Conservation (phyloP, 2,329 filamentous ascomycete genomes). For the Xylaria digitata region DNA sequence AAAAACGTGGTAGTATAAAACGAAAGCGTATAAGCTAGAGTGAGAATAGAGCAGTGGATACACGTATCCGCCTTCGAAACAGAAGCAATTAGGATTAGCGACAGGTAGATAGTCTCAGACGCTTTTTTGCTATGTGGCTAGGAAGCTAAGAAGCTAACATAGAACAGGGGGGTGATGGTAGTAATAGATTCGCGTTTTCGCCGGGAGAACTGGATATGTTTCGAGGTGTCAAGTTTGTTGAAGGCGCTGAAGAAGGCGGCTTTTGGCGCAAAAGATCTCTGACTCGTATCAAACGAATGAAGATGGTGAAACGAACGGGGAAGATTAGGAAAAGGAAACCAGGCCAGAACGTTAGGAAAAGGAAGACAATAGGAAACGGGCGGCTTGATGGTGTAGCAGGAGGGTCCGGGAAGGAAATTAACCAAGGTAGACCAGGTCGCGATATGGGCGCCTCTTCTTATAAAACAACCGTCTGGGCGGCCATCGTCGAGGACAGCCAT, state of each 20-base stretch:
- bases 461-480: conserved; percentile 45
- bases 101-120: conserved; percentile 28
- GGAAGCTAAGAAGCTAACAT: conserved; percentile 16
- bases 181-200: conserved; percentile 26
- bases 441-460: conserved; percentile 52
- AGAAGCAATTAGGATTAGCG: conserved; percentile 47
- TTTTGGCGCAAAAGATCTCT: conserved; percentile 35
- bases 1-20: conserved; percentile 28
- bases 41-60: conserved; percentile 31
- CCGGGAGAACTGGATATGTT: conserved; percentile 29
- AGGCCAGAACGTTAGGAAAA: conserved; percentile 46
- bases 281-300: conserved; percentile 59
- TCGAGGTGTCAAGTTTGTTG: conserved; percentile 25
- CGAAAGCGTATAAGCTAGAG: conserved; percentile 38
- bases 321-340: conserved; percentile 41
- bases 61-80: conserved; percentile 37
- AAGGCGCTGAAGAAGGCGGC: conserved; percentile 18
- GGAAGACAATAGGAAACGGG: conserved; percentile 49
- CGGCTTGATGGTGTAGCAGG: conserved; percentile 48
- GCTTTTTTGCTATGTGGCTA: conserved; percentile 32
- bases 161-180: conserved; percentile 10
- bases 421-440: conserved; percentile 49
- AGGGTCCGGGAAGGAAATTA: conserved; percentile 49
- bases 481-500: conserved; percentile 52
- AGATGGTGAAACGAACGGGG: conserved; percentile 50